These are phyloP conservation scores for Ensete ventricosum DNA, from an alignment of 176 grass and related monocot genomes.

Conservation along the genomic window DNA sequence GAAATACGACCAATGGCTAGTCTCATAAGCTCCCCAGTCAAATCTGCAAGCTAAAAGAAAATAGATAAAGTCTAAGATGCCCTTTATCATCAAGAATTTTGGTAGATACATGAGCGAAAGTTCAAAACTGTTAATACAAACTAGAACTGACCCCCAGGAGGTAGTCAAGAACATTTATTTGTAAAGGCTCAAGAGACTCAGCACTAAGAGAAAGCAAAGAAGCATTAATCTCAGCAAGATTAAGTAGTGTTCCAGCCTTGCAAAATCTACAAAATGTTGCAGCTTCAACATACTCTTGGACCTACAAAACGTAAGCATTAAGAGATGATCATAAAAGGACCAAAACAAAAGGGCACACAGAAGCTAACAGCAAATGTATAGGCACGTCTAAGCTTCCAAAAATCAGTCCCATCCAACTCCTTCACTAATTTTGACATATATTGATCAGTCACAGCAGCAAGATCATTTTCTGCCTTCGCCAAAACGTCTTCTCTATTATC, in stretches of 20 bases:
- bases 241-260: conserved; percentile 75
- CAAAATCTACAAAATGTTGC: conserved; percentile 85
- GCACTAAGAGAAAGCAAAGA: conserved; percentile 66
- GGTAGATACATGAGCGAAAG: background rate
- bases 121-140: background rate
- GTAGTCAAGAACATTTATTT: conserved; percentile 91
- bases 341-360: background rate
- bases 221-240: conserved; percentile 83
- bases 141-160: conserved; percentile 62
- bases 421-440: conserved; percentile 80
- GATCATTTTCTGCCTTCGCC: conserved; percentile 85
- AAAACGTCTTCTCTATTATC: conserved; percentile 79
- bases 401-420: conserved; percentile 87
- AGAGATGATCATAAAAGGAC: background rate
- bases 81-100: background rate
- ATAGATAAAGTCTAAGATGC: background rate
- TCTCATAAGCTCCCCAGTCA: conserved; percentile 95
- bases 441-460: conserved; percentile 59
- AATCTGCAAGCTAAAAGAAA: conserved; percentile 76
- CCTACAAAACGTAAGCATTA: conserved; percentile 38
- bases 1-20: conserved; percentile 95
- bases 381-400: conserved; percentile 95
- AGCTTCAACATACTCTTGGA: conserved; percentile 95
- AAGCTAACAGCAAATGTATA: conserved; percentile 84
- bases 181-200: conserved; percentile 68